Conservation (phyloP, 2,329 filamentous ascomycete genomes). For the Thermoascus crustaceus region DNA sequence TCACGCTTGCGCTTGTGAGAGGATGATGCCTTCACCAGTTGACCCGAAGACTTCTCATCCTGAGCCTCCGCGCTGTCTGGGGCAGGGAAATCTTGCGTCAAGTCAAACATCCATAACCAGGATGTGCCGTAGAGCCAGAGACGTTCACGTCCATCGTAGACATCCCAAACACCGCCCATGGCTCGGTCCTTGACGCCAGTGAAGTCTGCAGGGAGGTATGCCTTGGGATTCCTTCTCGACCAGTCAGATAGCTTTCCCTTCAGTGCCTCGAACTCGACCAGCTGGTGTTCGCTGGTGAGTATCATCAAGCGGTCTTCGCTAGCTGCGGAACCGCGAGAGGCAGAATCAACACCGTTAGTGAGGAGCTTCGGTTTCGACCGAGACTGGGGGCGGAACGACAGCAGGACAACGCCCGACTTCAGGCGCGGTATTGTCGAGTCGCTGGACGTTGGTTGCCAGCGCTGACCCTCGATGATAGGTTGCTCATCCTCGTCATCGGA, state of each 20-base stretch:
- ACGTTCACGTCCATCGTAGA: constrained; percentile 48
- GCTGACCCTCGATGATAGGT: constrained; percentile 49
- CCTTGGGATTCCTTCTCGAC: constrained; percentile 75
- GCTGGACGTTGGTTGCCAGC: constrained; percentile 68
- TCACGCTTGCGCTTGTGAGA: constrained; percentile 38
- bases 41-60: constrained; percentile 14
- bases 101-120: constrained; percentile 89
- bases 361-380: constrained; percentile 15
- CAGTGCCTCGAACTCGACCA: constrained; percentile 74
- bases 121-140: constrained; percentile 81
- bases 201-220: constrained; percentile 65
- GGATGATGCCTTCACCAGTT: constrained; percentile 15
- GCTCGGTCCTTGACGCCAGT: constrained; percentile 66
- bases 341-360: constrained; percentile 36
- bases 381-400: constrained; percentile 55
- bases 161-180: constrained; percentile 80
- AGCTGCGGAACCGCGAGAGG: constrained; percentile 40
- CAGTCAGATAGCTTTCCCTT: constrained; percentile 71
- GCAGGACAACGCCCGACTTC: constrained; percentile 53
- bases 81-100: constrained; percentile 58
- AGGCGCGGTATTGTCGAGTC: constrained; percentile 62
- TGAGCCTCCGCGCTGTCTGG: constrained; percentile 21
- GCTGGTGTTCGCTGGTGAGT: constrained; percentile 56
- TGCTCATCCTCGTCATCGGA: constrained; percentile 45
- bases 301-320: constrained; percentile 50